Evolutionary conservation across 331 rosid genomes (phyloP), one percentile per base, ranked within the genome.

Genomic region (Acacia pycnantha): DNA sequence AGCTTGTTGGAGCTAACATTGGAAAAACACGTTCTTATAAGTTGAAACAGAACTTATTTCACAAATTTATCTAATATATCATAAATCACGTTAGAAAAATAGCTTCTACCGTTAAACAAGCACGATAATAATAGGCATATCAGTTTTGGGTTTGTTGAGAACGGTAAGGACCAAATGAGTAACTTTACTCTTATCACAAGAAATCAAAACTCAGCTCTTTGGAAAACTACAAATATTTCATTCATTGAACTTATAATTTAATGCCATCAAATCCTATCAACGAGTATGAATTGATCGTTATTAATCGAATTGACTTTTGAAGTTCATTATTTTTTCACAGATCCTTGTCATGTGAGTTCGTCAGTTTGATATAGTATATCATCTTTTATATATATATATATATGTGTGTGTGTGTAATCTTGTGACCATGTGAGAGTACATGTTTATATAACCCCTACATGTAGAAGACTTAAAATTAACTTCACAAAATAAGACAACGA

Each of bases 301-400:
- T 8, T 5, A n/a, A 61, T 27, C 16, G 56, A 79, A 87, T 82
- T 84, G 92, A 90, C 90, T 79, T 84, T 74, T 9, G 65, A 46
- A 48, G 29, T 41, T 69, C 21, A 33, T 68, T 70, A 3, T 64
- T 71, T 69, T 82, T 37, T 46, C 54, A 74, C 62, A 66, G 35
- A 29, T 27, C 74, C 70, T 69, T 37, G 31, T 69, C 74, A 69
- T 69, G 74, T 56, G 70, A 29, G 62, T 6, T 68, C 10, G 24
- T 59, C n/a, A 29, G 40, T 31, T 58, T 21, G 26, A 54, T 21
- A 51, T 37, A 6, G 41, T 37, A 37, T 37, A 9, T 37, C 41
- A 37, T 37, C 41, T 37, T 37, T 37, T 37, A 6, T 37, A 37
- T 37, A 37, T 37, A 37, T n/a, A n/a, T n/a, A n/a, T n/a, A n/a